Base-by-base conservation (phyloP, 345 rosid genomes). In the Gossypium sturtianum region DNA sequence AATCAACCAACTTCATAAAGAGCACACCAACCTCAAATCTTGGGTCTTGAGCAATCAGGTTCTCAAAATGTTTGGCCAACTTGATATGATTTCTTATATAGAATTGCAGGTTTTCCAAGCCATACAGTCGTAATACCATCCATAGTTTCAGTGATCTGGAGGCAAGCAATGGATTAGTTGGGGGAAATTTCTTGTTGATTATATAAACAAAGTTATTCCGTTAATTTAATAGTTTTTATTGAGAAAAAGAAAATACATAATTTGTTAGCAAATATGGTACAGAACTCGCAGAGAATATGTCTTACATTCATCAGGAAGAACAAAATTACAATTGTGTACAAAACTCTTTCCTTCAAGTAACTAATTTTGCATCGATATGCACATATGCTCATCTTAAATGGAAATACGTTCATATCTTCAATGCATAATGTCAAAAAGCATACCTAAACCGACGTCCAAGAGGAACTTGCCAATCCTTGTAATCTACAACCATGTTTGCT, bases 401-500 rank as follows among this genome's bases (percentile, higher is more conserved):
- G 13, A 13, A 49, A 69, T 9, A 16, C 4, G 16, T 49, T 22
- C 19, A 12, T 20, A 20, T 74, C n/a, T 76, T 41, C 68, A 25
- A 66, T 34, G 74, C 12, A 74, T 53, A 63, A 73, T 27, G 20
- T 77, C 60, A 16, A 66, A 74, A 74, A 27, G 74, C 80, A 62
- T 60, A 94, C 98, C 98, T 90, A 80, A 94, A 94, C 47, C 98
- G 87, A 56, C 97, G 91, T 43, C 97, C 97, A 52, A 94, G 98
- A 81, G 98, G 97, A 83, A 94, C 84, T 80, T 94, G 97, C 97
- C 94, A 92, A 74, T 94, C 98, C 85, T 92, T 94, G 85, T 92
- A 94, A 75, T 94, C 98, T 74, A 94, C 90, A 73, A 91, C 97
- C 91, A 83, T 48, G 82, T 90, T 89, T 81, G 88, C 84, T 80